Evolutionary conservation across 139 green algal genomes (phyloP).

Genomic region (Picochlorum sp.): DNA sequence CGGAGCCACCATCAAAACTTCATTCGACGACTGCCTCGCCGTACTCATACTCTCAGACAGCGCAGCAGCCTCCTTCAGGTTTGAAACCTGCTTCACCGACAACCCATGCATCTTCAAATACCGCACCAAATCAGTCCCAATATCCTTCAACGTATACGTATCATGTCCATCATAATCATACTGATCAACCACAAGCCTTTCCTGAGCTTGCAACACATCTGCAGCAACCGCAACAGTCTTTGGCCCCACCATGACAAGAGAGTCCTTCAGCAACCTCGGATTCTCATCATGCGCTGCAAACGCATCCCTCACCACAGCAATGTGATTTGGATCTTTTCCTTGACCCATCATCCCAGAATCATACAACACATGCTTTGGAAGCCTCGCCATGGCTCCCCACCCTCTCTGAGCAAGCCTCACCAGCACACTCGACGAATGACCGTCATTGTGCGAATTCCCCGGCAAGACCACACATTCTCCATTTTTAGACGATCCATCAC

Average conservation of each 20-base stretch:
- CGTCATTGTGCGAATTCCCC: too few species aligned
- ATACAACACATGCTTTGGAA: slow-evolving; percentile 29
- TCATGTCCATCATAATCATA: slow-evolving; percentile 36
- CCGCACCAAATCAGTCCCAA: slow-evolving; percentile 33
- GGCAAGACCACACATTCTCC: too few species aligned
- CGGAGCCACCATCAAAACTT: slow-evolving; percentile 89
- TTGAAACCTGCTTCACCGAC: slow-evolving; percentile 20
- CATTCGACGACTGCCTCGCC: slow-evolving; percentile 65
- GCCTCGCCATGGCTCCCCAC: slow-evolving; percentile 42
- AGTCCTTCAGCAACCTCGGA: slow-evolving; percentile 21
- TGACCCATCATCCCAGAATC: slow-evolving; percentile 13
- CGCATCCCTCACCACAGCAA: slow-evolving; percentile 57
- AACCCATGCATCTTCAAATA: slow-evolving; percentile 28
- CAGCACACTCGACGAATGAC: slow-evolving; percentile 29
- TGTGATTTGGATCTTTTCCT: not conserved
- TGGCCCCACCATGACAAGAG: slow-evolving; percentile 34
- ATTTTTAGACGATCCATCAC: too few species aligned
- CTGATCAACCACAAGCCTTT: slow-evolving; percentile 60
- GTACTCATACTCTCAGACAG: not conserved
- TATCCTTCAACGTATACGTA: slow-evolving; percentile 20
- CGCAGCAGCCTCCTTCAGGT: slow-evolving; percentile 13
- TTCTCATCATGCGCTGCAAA: slow-evolving; percentile 49
- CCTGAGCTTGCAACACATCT: slow-evolving; percentile 17
- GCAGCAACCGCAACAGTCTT: slow-evolving; percentile 41
- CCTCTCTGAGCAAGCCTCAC: slow-evolving; percentile 47